Evolutionary conservation across 164 flowering plant genomes (phyloP).

Genomic region (Cinnamomum micranthum): DNA sequence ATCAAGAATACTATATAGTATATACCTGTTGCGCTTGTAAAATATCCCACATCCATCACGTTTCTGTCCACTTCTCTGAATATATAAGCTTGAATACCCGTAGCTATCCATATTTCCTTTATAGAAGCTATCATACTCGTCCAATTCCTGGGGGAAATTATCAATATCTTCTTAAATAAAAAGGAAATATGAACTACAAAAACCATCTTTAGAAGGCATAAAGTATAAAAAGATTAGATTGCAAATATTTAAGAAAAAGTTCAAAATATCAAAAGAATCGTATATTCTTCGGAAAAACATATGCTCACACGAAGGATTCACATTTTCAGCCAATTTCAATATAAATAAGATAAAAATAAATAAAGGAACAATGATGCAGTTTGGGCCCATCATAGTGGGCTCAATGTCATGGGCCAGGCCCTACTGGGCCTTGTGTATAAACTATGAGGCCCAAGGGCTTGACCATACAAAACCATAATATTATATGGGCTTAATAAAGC

Average conservation of each 20-base stretch:
- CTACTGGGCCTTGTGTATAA: too few relatives aligned
- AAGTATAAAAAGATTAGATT: not conserved
- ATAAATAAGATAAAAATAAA: not conserved
- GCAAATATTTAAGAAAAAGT: not conserved
- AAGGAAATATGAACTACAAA: not conserved
- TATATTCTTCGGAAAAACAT: not conserved
- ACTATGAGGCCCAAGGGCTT: too few relatives aligned
- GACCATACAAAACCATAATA: too few relatives aligned
- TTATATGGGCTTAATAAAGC: too few relatives aligned
- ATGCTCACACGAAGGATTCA: not conserved
- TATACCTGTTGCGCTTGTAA: slow-evolving; percentile 51
- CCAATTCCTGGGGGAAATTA: slow-evolving; percentile 55
- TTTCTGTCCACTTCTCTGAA: slow-evolving; percentile 75
- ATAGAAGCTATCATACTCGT: slow-evolving; percentile 76
- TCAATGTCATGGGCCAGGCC: too few relatives aligned
- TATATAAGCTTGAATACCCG: slow-evolving; percentile 72
- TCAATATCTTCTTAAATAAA: not conserved
- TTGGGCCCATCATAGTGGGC: too few relatives aligned
- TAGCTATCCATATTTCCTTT: slow-evolving; percentile 50
- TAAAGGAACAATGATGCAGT: too few relatives aligned
- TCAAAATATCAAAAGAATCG: not conserved
- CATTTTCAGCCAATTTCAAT: not conserved
- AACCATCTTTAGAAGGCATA: not conserved
- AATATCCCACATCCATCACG: slow-evolving; percentile 94
- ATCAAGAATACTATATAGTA: too few relatives aligned